Percentiles rank a stretch among this genome's conserved stretches.
Evolutionary conservation across 2,329 filamentous ascomycete species (phyloP).

Genomic region (Podosphaera leucotricha): DNA sequence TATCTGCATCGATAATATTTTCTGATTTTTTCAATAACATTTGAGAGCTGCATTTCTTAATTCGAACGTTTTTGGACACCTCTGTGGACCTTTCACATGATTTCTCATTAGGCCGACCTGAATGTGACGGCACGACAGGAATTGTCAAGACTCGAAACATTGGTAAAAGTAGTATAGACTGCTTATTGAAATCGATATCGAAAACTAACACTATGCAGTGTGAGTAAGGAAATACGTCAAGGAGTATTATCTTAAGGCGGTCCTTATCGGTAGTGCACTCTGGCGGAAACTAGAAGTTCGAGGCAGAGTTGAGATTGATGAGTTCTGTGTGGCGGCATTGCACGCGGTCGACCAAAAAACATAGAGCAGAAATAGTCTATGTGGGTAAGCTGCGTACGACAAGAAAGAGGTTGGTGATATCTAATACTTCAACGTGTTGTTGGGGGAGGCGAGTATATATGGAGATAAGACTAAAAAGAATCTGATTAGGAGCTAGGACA

Average conservation of each 20-base stretch:
- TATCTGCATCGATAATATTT: conserved; percentile 2
- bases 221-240: not conserved
- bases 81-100: conserved; percentile 6
- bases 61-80: conserved; percentile 1
- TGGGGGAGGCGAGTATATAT: not conserved
- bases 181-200: not conserved
- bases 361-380: not conserved
- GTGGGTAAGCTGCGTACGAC: not conserved
- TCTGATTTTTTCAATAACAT: conserved; percentile 2
- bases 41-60: not conserved
- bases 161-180: not conserved
- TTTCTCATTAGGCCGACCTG: conserved; percentile 3
- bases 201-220: too few relatives aligned
- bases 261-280: not conserved
- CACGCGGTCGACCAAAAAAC: not conserved
- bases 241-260: not conserved
- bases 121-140: conserved; percentile 8
- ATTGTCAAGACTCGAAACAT: conserved; percentile 3
- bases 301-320: conserved; percentile 1
- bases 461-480: not conserved
- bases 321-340: not conserved
- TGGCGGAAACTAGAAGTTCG: not conserved
- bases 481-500: not conserved
- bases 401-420: not conserved
- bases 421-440: not conserved